phyloP scores from a whole-genome alignment of 2,329 filamentous ascomycete genomes.

The Ophiocordyceps camponoti-leonardi region DNA sequence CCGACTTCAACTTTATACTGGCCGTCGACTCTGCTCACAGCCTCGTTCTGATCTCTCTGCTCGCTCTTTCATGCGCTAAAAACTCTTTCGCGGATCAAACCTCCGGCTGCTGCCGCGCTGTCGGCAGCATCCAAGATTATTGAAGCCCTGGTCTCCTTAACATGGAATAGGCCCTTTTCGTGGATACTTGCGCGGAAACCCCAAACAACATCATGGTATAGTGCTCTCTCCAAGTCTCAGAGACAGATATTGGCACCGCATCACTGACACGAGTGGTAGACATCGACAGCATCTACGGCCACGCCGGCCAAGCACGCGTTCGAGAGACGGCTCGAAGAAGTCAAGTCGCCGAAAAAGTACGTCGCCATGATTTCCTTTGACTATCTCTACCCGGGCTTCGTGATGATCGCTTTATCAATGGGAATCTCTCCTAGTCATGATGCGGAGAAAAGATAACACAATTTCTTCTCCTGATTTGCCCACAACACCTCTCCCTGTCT shows the following conservation, averaged over 20 bases:
- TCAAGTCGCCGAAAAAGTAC: constrained; percentile 83
- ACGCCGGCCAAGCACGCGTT: constrained; percentile 59
- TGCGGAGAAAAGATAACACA: constrained; percentile 70
- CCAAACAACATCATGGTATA: constrained; percentile 5
- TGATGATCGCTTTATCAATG: constrained; percentile 91
- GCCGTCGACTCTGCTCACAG: constrained; percentile 1
- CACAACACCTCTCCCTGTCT: neutral
- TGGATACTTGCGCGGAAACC: constrained; percentile 3
- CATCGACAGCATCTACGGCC: constrained; percentile 56
- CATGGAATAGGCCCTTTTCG: constrained; percentile 2
- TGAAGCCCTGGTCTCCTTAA: constrained; percentile 1
- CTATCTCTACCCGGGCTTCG: constrained; percentile 11
- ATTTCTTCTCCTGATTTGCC: constrained; percentile 42
- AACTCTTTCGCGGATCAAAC: constrained; percentile 2
- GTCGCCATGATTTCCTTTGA: neutral
- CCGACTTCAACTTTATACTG: neutral
- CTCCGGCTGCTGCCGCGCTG: constrained; percentile 5
- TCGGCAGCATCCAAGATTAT: constrained; percentile 1
- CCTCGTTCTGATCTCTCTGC: neutral
- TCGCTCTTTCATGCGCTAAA: constrained; percentile 6
- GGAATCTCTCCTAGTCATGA: constrained; percentile 99
- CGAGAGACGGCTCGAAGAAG: constrained; percentile 64
- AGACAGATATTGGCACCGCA: neutral
- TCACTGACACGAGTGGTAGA: constrained; percentile 22
- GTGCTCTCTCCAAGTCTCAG: neutral